Base-by-base conservation (phyloP, 192 early-diverging fungal genomes). In the Linnemannia zychae region DNA sequence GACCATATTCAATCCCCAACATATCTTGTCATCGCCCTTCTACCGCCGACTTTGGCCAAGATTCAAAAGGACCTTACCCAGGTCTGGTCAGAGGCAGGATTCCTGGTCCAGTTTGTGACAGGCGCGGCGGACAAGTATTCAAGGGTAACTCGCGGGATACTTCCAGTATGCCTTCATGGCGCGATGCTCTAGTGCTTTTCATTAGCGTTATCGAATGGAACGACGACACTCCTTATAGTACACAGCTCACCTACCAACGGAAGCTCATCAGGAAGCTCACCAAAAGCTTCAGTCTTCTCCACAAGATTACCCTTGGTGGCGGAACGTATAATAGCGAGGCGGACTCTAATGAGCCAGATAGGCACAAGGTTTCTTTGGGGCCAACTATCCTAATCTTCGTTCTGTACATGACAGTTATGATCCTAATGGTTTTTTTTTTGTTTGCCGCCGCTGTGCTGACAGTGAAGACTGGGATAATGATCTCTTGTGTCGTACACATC, bases 261-360 rank as follows among this genome's bases (percentile, higher is more conserved):
- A 79, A 47, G 47, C 74, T 76, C 17, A 81, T 70, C 1, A 7
- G 52, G 6, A 79, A 47, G 47, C 74, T 76, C 17, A 81, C 74
- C 1, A 7, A 40, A 17, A 33, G 34, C 0, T 50, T n/a, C 44
- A 44, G 57, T 20, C 78, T 74, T 52, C 22, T 87, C 15, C 75
- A 74, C 17, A 74, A 78, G 15, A 48, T 87, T 4, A 87, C 89
- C 0, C 90, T 88, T 5, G 89, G 84, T n/a, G 67, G 71, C 1
- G 90, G 87, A 11, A 73, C 87, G 1, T 92, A 93, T 65, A 38
- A 78, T 31, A 92, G 88, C 65, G 91, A 93, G 52, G 90, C 90
- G 15, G 87, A 91, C 57, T 24, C 69, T 6, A 57, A 76, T 16
- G 87, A 92, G 50, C 78, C 81, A 6, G 71, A 89, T 60, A 91